Percentiles rank a stretch among this genome's conserved stretches.
phyloP scores from a whole-genome alignment of 805 yeast genomes.

The Ogataea henricii region DNA sequence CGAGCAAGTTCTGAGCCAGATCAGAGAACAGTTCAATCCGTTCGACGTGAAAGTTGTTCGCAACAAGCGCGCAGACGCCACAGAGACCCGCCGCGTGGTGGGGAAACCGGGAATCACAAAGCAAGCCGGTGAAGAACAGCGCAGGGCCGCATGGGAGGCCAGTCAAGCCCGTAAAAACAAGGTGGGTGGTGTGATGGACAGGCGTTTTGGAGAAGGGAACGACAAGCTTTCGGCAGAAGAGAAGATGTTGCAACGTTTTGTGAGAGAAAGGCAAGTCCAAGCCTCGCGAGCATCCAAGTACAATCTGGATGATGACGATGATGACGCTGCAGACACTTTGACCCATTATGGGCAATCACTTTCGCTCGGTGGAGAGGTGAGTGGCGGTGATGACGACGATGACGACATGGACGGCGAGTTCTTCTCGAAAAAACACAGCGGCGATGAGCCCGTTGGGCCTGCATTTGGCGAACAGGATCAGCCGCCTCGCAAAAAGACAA shows the following conservation, averaged over 20 bases:
- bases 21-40: conserved; percentile 85
- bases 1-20: conserved; percentile 53
- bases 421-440: conserved; percentile 37
- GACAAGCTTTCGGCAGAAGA: conserved; percentile 77
- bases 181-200: conserved; percentile 78
- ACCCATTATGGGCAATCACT: conserved; percentile 81
- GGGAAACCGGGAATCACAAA: conserved; percentile 73
- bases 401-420: conserved; percentile 33
- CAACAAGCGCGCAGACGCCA: conserved; percentile 56
- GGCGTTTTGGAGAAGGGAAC: conserved; percentile 90
- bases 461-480: conserved; percentile 31
- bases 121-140: conserved; percentile 65
- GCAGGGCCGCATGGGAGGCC: conserved; percentile 63
- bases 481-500: conserved; percentile 65
- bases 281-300: conserved; percentile 61
- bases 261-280: conserved; percentile 76
- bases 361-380: conserved; percentile 43
- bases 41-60: conserved; percentile 78
- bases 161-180: conserved; percentile 64
- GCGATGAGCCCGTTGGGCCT: conserved; percentile 31
- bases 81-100: conserved; percentile 48
- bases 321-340: conserved; percentile 43
- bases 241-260: conserved; percentile 92
- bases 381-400: conserved; percentile 52
- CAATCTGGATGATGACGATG: conserved; percentile 70